A percentile compares a stretch with the other conserved stretches of the same genome.
phyloP scores from a whole-genome alignment of 345 rosid species.

The Physaria fendleri region DNA sequence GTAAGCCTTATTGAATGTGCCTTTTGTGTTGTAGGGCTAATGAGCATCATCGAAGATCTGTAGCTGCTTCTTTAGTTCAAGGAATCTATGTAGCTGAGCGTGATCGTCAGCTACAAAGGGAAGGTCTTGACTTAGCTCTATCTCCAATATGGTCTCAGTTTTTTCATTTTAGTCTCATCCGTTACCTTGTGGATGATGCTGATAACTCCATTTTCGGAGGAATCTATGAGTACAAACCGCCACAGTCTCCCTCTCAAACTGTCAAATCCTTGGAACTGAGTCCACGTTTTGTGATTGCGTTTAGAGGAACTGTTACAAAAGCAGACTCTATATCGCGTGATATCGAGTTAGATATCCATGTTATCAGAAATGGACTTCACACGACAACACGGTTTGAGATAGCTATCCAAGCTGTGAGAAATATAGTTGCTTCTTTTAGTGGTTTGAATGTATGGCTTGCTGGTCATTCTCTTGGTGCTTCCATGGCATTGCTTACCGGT shows the following conservation, averaged over 20 bases:
- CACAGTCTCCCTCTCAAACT: constrained; percentile 14
- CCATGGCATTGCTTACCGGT: constrained; percentile 73
- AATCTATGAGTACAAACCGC: constrained; percentile 57
- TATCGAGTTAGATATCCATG: constrained; percentile 51
- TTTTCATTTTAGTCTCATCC: constrained; percentile 54
- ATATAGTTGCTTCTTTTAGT: constrained; percentile 58
- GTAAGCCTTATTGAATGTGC: not conserved
- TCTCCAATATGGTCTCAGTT: constrained; percentile 88
- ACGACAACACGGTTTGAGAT: constrained; percentile 65
- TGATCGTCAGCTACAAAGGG: constrained; percentile 77
- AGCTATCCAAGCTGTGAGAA: constrained; percentile 69
- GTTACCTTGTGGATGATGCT: constrained; percentile 55
- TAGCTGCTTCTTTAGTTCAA: constrained; percentile 76
- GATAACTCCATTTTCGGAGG: constrained; percentile 83
- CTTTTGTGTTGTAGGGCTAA: constrained; percentile 45
- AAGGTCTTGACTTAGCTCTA: constrained; percentile 44
- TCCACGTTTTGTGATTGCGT: constrained; percentile 64
- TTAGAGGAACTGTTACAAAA: constrained; percentile 77
- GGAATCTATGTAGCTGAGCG: constrained; percentile 74
- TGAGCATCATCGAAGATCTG: constrained; percentile 56
- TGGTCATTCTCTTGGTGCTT: constrained; percentile 91
- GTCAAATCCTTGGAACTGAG: constrained; percentile 31
- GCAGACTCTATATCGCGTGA: constrained; percentile 60
- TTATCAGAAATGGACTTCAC: constrained; percentile 64
- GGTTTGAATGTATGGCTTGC: constrained; percentile 74